These are phyloP conservation scores for Melaleuca quinquenervia DNA, from an alignment of 345 rosid species.

Conservation along the genomic window DNA sequence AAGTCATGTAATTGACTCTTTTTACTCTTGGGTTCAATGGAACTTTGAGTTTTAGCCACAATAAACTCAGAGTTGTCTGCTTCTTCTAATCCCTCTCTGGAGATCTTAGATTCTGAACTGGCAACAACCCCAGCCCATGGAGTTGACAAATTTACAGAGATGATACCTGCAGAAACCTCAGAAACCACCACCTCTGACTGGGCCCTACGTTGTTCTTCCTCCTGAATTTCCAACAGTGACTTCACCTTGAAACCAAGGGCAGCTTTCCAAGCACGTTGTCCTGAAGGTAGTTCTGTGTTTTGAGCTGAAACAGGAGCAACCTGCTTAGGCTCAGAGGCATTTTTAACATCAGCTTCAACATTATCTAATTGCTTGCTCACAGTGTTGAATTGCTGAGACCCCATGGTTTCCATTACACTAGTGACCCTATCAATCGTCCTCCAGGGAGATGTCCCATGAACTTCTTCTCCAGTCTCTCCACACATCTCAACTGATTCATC, in stretches of 20 bases:
- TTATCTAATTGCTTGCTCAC: constrained; percentile 11
- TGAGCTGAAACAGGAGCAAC: constrained; percentile 14
- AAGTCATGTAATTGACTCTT: constrained; percentile 70
- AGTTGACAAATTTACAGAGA: constrained; percentile 26
- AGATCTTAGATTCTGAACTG: constrained; percentile 37
- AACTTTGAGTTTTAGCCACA: constrained; percentile 29
- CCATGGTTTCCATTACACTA: constrained; percentile 18
- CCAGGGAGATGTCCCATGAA: constrained; percentile 8
- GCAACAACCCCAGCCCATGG: constrained; percentile 80
- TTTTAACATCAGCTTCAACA: constrained; percentile 21
- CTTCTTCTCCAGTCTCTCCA: constrained; percentile 4
- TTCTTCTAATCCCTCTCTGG: constrained; percentile 34
- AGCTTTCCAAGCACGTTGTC: constrained; percentile 84
- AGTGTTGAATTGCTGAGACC: constrained; percentile 11
- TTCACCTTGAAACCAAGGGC: constrained; percentile 94
- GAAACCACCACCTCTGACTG: constrained; percentile 47
- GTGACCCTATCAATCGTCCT: constrained; percentile 15
- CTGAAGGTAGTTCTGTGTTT: constrained; percentile 21
- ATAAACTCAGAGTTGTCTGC: constrained; percentile 16
- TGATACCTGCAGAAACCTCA: constrained; percentile 30
- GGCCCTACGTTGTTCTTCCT: constrained; percentile 76
- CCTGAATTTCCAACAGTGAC: constrained; percentile 93
- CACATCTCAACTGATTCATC: constrained; percentile 13
- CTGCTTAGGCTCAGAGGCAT: constrained; percentile 7
- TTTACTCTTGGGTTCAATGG: constrained; percentile 31